Evolutionary conservation across 2,329 filamentous ascomycete genomes (phyloP).

Genomic region (Cytospora paraplurivora): DNA sequence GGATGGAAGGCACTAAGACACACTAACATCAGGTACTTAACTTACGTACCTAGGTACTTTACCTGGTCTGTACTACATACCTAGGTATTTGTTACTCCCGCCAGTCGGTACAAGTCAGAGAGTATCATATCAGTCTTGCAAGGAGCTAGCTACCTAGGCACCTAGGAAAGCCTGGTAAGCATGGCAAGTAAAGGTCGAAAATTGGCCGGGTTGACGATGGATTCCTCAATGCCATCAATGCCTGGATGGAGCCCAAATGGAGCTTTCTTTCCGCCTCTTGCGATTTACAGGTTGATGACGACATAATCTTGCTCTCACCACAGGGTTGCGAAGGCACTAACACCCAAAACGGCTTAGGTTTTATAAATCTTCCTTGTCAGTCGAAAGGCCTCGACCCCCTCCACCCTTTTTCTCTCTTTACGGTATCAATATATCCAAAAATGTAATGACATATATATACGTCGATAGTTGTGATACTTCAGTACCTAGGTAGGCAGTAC

Average conservation of each 20-base stretch:
- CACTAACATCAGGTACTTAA: too few relatives aligned
- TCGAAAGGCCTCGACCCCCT: not conserved
- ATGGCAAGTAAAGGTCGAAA: too few relatives aligned
- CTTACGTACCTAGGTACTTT: too few relatives aligned
- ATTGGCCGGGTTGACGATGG: too few relatives aligned
- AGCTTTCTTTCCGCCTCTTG: conserved; percentile 2
- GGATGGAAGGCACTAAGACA: too few relatives aligned
- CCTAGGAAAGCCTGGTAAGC: too few relatives aligned
- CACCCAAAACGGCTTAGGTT: not conserved
- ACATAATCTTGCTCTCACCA: not conserved
- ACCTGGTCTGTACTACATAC: not conserved
- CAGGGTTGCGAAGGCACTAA: not conserved
- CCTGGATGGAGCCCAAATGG: not conserved
- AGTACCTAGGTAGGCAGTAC: too few relatives aligned
- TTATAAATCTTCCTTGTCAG: not conserved
- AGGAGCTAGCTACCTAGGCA: too few relatives aligned
- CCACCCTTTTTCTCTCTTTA: not conserved
- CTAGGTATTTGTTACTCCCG: not conserved
- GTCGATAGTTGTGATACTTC: too few relatives aligned
- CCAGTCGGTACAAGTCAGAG: too few relatives aligned
- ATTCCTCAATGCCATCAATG: not conserved
- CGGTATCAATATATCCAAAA: not conserved
- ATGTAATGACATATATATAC: too few relatives aligned
- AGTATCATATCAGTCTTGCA: too few relatives aligned
- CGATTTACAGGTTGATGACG: not conserved